phyloP scores from a whole-genome alignment of 169 alveolate species.

The Condylostoma magnum region DNA sequence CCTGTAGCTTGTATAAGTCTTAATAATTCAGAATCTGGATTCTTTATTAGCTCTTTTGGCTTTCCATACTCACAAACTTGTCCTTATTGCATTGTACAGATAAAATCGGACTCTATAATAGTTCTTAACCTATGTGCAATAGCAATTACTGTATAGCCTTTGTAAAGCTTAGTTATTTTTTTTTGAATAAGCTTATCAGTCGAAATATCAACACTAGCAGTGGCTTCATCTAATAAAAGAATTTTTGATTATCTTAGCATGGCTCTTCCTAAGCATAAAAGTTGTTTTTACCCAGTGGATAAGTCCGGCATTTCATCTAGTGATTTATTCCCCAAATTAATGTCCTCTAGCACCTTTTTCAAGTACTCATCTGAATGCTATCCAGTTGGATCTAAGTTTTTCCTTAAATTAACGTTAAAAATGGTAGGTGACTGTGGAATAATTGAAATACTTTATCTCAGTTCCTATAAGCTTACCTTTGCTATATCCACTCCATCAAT shows the following conservation, averaged over 20 bases:
- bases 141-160: slow-evolving; percentile 78
- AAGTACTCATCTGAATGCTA: slow-evolving; percentile 66
- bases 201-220: slow-evolving; percentile 83
- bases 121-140: slow-evolving; percentile 92
- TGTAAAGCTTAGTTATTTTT: slow-evolving; percentile 58
- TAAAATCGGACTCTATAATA: slow-evolving; percentile 82
- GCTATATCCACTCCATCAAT: neutral
- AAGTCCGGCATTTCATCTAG: too few relatives aligned
- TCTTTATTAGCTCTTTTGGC: neutral
- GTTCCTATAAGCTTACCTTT: neutral
- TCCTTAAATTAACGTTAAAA: slow-evolving; percentile 84
- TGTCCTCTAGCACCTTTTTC: slow-evolving; percentile 63
- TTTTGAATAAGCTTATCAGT: slow-evolving; percentile 82
- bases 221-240: slow-evolving; percentile 86
- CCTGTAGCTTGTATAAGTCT: too few relatives aligned
- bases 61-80: slow-evolving; percentile 45
- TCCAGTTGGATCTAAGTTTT: slow-evolving; percentile 90
- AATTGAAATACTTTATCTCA: slow-evolving; percentile 36
- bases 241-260: slow-evolving; percentile 51
- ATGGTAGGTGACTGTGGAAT: slow-evolving; percentile 81
- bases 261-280: slow-evolving; percentile 75
- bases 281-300: slow-evolving; percentile 81
- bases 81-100: slow-evolving; percentile 82
- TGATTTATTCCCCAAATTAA: slow-evolving; percentile 59
- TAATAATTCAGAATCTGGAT: too few relatives aligned